Percentiles rank a stretch among this genome's conserved stretches.
phyloP scores from a whole-genome alignment of 768 basidiomycete species.

The Chiua virens region DNA sequence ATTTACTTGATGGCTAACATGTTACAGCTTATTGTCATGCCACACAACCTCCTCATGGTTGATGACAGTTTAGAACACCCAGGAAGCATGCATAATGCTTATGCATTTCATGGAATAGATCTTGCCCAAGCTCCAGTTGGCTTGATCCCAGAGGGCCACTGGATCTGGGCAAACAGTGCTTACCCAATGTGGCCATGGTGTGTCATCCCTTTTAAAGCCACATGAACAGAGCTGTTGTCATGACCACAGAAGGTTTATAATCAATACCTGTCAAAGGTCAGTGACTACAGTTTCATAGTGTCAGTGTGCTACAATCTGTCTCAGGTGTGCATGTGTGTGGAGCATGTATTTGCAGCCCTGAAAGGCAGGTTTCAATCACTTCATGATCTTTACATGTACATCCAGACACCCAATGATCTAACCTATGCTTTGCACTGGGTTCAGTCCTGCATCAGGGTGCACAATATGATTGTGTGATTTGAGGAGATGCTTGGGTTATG shows the following conservation, averaged over 20 bases:
- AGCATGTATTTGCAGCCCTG: conserved; percentile 5
- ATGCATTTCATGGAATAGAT: neutral
- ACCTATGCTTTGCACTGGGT: neutral
- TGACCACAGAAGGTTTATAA: conserved; percentile 3
- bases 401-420: neutral
- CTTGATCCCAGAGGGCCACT: neutral
- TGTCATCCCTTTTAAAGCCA: neutral
- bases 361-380: conserved; percentile 9
- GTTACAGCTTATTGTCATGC: conserved; percentile 1
- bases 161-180: conserved; percentile 13
- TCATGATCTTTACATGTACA: neutral
- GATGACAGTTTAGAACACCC: conserved; percentile 8
- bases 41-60: conserved; percentile 5
- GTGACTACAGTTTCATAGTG: neutral
- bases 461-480: conserved; percentile 12
- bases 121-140: neutral
- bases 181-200: conserved; percentile 8
- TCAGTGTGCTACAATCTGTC: neutral
- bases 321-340: neutral
- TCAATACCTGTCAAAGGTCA: conserved; percentile 6
- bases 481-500: neutral
- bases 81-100: conserved; percentile 7
- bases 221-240: neutral
- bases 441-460: conserved; percentile 6
- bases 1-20: too few species aligned